Base-by-base conservation (phyloP, 2,329 filamentous ascomycete species). In the Ascomycota sp. region DNA sequence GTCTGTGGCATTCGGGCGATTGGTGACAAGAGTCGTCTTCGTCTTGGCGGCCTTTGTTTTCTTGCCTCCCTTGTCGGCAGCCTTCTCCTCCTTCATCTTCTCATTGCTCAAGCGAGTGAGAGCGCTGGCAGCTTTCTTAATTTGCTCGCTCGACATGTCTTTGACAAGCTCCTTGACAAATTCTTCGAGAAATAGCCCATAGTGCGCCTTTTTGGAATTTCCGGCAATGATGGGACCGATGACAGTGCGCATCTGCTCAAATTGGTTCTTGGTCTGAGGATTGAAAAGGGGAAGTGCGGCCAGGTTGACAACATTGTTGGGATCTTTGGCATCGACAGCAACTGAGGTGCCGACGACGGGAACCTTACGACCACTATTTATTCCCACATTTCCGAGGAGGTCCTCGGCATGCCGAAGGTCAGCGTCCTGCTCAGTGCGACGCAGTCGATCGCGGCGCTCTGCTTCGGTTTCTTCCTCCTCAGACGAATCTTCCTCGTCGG, bases 21-120 rank as follows among this genome's bases (percentile, higher is more conserved):
- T 59, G 38, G 78, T 72, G 36, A 79, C 77, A 33, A 95, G 62
- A 6, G 72, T 76, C 12, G 79, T 72, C 72, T 98, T 98, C 29
- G 78, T 92, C 72, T 95, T 95, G 40, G 81, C 78, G 5, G 84
- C 84, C 69, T 95, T 95, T 45, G 66, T 73, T 72, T 95, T 98
- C 78, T 95, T 98, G 48, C 76, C 80, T 35, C 80, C 75, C 66
- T 92, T 93, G 43, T 92, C 82, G 4, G 80, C 72, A 4, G 76
- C 74, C 68, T 95, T 93, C 68, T 98, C 89, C 56, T 93, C 84
- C 64, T 83, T 91, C 76, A 95, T 76, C 68, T 92, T 93, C 69
- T 95, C 89, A 53, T 98, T 98, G 52, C 81, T 70, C 36, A 92
- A 66, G 6, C 83, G 76, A n/a, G 84, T 92, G 48, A 98, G 58